Evolutionary conservation across 768 basidiomycete genomes (phyloP), one percentile per base, ranked within the genome.

Genomic region (Suillus decipiens): DNA sequence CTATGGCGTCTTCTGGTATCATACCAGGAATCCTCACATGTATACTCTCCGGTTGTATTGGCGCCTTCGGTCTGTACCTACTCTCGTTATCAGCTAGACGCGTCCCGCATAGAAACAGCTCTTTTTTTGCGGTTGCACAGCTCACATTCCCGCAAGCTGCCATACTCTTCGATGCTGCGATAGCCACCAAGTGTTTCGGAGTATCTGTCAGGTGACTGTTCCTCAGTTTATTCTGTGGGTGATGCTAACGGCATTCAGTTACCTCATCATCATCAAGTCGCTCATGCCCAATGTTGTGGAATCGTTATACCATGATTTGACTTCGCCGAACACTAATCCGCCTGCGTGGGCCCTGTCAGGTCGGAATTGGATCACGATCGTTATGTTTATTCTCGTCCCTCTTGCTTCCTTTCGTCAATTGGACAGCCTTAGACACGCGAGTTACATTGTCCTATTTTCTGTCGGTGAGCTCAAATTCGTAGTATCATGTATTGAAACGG

Each of bases 181-280:
- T 99, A 68, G 95, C 95, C 11, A 89, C 88, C 73, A 99, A 99
- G 73, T 99, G 96, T 75, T 97, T 97, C 72, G 96, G 96, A 22
- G 96, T 99, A 3, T 94, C 93, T 39, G 89, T 96, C 69, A 95
- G 93, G 85, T 94, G 76, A 53, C 84, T 42, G 24, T 58, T 33
- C 43, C 43, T 59, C n/a, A 14, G 9, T 22, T 33, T 2, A 33
- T 37, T 31, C 7, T 54, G 9, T 22, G 7, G 31, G 36, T 42
- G 12, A 28, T 59, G 14, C n/a, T 42, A 55, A 42, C 36, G 34
- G 4, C 41, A 48, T 47, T 51, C 68, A 93, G 92, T 72, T 93
- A 95, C 73, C 81, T 95, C 64, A 96, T 95, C 70, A 95, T 96
- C 68, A 87, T 95, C 75, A 93, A 98, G 80, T 89, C 90, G 9